Evolutionary conservation across 495 filamentous ascomycete genomes (phyloP).

Genomic region (Articulospora tetracladia): DNA sequence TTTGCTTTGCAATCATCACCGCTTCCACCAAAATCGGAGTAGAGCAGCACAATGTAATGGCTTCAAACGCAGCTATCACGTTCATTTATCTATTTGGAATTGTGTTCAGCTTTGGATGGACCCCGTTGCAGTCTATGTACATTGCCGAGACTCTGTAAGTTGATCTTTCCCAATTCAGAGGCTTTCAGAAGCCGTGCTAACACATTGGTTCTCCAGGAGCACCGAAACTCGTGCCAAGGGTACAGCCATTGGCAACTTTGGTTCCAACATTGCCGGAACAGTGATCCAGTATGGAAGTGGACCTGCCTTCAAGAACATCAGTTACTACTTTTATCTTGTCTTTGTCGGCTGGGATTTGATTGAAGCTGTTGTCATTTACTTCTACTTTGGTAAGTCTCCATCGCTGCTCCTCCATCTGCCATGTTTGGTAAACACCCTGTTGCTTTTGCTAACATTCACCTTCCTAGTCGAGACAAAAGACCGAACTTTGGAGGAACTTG

Average conservation of each 20-base stretch:
- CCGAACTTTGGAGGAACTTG: conserved; percentile 58
- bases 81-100: conserved; percentile 63
- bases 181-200: no score
- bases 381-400: conserved; percentile 22
- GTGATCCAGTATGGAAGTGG: conserved; percentile 44
- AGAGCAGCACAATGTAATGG: conserved; percentile 43
- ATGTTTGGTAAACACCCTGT: no score
- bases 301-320: conserved; percentile 48
- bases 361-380: conserved; percentile 52
- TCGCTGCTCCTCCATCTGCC: no score
- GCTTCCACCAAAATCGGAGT: conserved; percentile 44
- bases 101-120: conserved; percentile 53
- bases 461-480: conserved; percentile 65
- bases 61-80: conserved; percentile 39
- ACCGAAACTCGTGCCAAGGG: conserved; percentile 48
- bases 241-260: conserved; percentile 34
- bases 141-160: conserved; percentile 33
- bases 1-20: conserved; percentile 50
- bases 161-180: no score
- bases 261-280: conserved; percentile 36
- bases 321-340: conserved; percentile 45
- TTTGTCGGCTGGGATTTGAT: conserved; percentile 50
- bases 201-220: background rate
- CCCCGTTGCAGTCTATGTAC: conserved; percentile 49
- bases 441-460: conserved; percentile 33